Conservation (phyloP, 2,329 filamentous ascomycete species). For the Scortechinia acanthostroma region DNA sequence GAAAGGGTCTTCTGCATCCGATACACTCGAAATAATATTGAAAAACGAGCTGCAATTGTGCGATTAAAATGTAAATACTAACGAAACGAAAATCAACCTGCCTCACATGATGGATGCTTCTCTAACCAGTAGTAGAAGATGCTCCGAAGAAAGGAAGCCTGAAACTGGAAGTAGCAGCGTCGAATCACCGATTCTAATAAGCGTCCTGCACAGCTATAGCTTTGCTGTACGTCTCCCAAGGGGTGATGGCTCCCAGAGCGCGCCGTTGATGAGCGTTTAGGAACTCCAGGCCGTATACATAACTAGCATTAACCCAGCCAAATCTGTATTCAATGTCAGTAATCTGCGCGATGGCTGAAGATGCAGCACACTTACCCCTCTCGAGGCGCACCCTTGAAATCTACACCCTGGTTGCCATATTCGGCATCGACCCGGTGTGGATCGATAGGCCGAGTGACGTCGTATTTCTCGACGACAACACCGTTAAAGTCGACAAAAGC, state of each 20-base stretch:
- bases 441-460: slow-evolving; percentile 83
- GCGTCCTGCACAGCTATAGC: slow-evolving; percentile 28
- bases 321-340: slow-evolving; percentile 50
- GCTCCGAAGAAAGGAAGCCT: too few relatives aligned
- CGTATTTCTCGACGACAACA: slow-evolving; percentile 97
- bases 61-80: too few relatives aligned
- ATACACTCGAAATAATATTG: too few relatives aligned
- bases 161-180: too few relatives aligned
- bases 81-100: too few relatives aligned
- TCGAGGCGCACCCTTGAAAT: slow-evolving; percentile 91
- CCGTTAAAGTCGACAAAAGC: slow-evolving; percentile 98
- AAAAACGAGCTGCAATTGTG: too few relatives aligned
- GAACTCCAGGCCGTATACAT: slow-evolving; percentile 85
- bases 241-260: slow-evolving; percentile 79
- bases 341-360: not conserved
- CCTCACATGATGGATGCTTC: too few relatives aligned
- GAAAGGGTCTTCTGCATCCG: too few relatives aligned
- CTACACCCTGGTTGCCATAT: slow-evolving; percentile 91
- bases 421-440: slow-evolving; percentile 93
- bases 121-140: too few relatives aligned
- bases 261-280: slow-evolving; percentile 83
- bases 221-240: slow-evolving; percentile 75
- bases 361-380: slow-evolving; percentile 69
- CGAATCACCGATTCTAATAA: too few relatives aligned
- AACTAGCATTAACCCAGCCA: slow-evolving; percentile 98